Evolutionary conservation across 768 basidiomycete genomes (phyloP).

Genomic region (Candolleomyces aberdarensis): DNA sequence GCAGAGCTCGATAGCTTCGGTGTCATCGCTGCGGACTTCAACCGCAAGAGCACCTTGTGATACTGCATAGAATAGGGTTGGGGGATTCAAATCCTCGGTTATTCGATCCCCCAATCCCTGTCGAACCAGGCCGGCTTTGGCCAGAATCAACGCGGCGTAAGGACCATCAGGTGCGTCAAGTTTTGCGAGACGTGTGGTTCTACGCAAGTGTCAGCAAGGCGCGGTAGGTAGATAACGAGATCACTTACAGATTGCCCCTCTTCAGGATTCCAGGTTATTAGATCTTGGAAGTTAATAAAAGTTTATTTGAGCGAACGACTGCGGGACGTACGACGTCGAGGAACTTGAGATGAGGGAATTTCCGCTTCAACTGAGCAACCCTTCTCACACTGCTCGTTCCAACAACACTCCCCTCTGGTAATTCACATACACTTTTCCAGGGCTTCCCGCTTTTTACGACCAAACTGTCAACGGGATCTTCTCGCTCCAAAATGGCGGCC

Average conservation of each 20-base stretch:
- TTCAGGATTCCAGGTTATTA: slow-evolving; percentile 22
- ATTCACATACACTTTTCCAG: slow-evolving; percentile 74
- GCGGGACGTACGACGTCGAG: slow-evolving; percentile 75
- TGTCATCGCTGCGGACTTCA: slow-evolving; percentile 74
- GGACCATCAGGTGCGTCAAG: slow-evolving; percentile 80
- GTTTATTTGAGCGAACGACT: not conserved
- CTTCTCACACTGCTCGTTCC: slow-evolving; percentile 94
- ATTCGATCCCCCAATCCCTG: slow-evolving; percentile 72
- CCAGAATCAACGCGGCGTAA: slow-evolving; percentile 88
- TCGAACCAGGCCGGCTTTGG: slow-evolving; percentile 88
- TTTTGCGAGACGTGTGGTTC: slow-evolving; percentile 89
- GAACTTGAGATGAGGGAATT: slow-evolving; percentile 74
- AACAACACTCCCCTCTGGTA: slow-evolving; percentile 87
- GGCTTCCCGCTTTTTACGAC: slow-evolving; percentile 72
- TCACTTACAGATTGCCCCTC: slow-evolving; percentile 84
- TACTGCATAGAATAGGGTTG: slow-evolving; percentile 82
- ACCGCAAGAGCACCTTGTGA: slow-evolving; percentile 92
- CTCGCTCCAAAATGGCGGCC: slow-evolving; percentile 81
- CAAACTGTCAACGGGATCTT: slow-evolving; percentile 85
- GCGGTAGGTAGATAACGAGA: not conserved
- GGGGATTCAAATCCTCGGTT: slow-evolving; percentile 69
- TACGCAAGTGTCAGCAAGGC: slow-evolving; percentile 20
- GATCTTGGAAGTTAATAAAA: not conserved
- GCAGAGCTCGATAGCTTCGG: slow-evolving; percentile 59
- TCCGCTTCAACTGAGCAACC: slow-evolving; percentile 83